Evolutionary conservation across 108 stramenopile genomes (phyloP), one percentile per base, ranked within the genome.

Genomic region (Discostella stelligeroides): DNA sequence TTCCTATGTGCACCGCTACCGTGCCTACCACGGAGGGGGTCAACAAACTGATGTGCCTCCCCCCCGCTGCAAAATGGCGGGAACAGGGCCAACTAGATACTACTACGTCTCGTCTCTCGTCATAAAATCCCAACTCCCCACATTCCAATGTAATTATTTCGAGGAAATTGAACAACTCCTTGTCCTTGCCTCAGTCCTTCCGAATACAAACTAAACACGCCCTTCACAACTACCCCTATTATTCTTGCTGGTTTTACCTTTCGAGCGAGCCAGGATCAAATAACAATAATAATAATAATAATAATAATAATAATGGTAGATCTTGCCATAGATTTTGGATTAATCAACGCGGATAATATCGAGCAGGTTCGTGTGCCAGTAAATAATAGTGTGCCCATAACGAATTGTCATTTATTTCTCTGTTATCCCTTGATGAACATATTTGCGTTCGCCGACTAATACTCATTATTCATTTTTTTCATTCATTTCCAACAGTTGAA

Each of bases 281-380:
- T 50, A 11, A 25, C 13, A 14, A 9, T 24, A 0, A 24, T 14
- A 24, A 9, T 25, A 25, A 21, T 8, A 47, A 49, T 1, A 47
- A 47, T 6, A 4, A 0, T 7, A 28, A 37, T 28, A 41, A 79
- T 60, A 38, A 51, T 66, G 68, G 50, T 42, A 6, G 50, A 20
- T 8, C 73, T 83, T 34, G 37, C 59, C 9, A 54, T 93, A 18
- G 92, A 93, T 21, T 87, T 93, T 59, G 89, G 89, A 7, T 15
- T 75, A 45, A 93, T 93, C 48, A 89, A 85, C 25, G 58, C 60
- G 13, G 88, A 93, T 48, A 93, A 93, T 68, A 76, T 93, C 11
- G 92, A 89, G 68, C 87, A 88, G 76, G 85, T 88, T 50, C 20
- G 87, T 77, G 12, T 60, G 20, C 15, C 14, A 27, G 37, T 28